A percentile compares a stretch with the other conserved stretches of the same genome.
These are phyloP conservation scores for Linnemannia schmuckeri DNA, from an alignment of 192 early-diverging fungal species.

Conservation along the genomic window DNA sequence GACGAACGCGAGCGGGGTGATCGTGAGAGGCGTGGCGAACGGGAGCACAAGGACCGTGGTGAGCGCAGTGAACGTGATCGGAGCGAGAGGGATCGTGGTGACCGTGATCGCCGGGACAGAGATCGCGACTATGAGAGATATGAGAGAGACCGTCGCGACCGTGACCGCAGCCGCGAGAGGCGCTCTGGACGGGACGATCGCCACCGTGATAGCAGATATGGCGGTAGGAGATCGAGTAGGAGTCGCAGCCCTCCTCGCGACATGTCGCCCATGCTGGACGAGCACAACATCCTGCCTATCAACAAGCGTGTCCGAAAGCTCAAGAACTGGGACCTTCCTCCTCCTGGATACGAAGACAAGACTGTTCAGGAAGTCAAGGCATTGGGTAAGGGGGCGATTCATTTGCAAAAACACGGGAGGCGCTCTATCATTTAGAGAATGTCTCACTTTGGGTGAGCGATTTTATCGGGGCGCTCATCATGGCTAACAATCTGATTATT, in stretches of 20 bases:
- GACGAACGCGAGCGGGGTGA: constrained; percentile 44
- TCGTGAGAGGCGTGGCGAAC: constrained; percentile 57
- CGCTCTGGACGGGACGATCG: constrained; percentile 50
- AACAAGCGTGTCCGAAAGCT: constrained; percentile 84
- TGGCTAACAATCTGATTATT: constrained; percentile 42
- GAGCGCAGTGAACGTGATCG: constrained; percentile 54
- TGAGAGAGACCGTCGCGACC: constrained; percentile 59
- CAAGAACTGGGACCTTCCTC: constrained; percentile 93
- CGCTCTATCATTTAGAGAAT: neutral
- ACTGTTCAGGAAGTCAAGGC: constrained; percentile 89
- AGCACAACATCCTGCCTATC: constrained; percentile 75
- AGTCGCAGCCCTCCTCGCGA: constrained; percentile 56
- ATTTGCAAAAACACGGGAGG: neutral
- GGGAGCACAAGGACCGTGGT: constrained; percentile 53
- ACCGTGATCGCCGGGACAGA: constrained; percentile 52
- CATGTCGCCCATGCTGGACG: constrained; percentile 55
- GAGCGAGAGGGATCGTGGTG: constrained; percentile 56
- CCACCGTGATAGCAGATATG: constrained; percentile 61
- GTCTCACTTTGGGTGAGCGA: no score
- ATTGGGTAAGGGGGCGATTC: constrained; percentile 69
- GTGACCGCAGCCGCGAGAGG: constrained; percentile 61
- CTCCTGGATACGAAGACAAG: constrained; percentile 90
- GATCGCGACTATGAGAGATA: constrained; percentile 56
- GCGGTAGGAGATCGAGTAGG: constrained; percentile 59
- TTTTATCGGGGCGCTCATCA: neutral